Evolutionary conservation across 495 filamentous ascomycete species (phyloP), one percentile per base, ranked within the genome.

Genomic region (Aspergillus baeticus): DNA sequence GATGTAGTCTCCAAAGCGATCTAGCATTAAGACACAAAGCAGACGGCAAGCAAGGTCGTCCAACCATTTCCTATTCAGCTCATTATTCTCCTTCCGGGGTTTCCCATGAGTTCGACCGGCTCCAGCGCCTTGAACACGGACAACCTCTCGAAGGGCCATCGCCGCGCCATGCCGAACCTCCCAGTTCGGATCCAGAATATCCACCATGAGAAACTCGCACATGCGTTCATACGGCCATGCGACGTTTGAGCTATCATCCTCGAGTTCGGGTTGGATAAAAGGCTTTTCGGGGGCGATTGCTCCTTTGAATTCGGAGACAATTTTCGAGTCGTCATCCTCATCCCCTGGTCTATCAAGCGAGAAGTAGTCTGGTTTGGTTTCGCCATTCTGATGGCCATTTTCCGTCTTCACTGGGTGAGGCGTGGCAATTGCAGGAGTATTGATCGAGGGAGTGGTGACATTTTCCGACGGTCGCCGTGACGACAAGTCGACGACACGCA

Each of bases 111-210:
- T 64, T 23, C 94, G 85, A 37, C 95, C 94, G n/a, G 94, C 92
- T 37, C 94, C 95, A 22, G 81, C 83, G 29, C 94, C 94, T 66
- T 98, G 94, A 14, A 96, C 90, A 45, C 94, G 85, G 56, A 96
- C 79, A 33, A 98, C 84, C 71, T 98, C 95, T 62, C 95, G 84
- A 26, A 98, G 75, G 31, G 91, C 95, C 87, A 98, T 93, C 18
- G 94, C 92, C 41, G 94, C 93, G 56, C 94, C 94, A 73, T 98
- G 94, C n/a, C 94, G 86, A 33, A 92, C 89, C 71, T 98, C 94
- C 94, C 94, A 98, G 62, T 90, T 85, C 3, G 86, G 78, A 75
- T 98, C 93, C 61, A 98, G 96, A 13, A 98, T 78, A 68, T 98
- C 94, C 42, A 96, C 79, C 59, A 85, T 91, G 45, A 98, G 81